Percentiles rank a stretch among this genome's conserved stretches.
Evolutionary conservation across 352 stramenopile species (phyloP).

Genomic region (Globisporangium radiosum): DNA sequence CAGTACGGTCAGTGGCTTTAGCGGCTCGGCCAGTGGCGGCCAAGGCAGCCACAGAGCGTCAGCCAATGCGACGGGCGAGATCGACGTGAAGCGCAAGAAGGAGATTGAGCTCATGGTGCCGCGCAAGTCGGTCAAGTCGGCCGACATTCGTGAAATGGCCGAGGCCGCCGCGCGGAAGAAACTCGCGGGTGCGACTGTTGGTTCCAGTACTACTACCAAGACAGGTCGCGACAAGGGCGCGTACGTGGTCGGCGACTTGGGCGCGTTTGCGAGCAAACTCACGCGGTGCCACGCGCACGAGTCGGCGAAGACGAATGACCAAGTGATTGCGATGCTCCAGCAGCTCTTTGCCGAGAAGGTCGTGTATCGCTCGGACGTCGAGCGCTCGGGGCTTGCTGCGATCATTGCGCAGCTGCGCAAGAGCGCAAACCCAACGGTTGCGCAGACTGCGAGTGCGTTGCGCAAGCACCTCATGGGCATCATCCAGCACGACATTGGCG

Average conservation of each 20-base stretch:
- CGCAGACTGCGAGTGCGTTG: constrained; percentile 61
- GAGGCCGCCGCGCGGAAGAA: constrained; percentile 66
- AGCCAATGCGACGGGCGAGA: constrained; percentile 20
- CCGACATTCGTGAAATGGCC: constrained; percentile 67
- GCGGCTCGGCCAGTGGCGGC: too few relatives aligned
- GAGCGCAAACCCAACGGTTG: constrained; percentile 60
- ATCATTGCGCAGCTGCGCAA: constrained; percentile 66
- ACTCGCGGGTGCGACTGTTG: constrained; percentile 7
- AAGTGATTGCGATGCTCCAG: constrained; percentile 66
- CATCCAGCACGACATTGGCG: constrained; percentile 37
- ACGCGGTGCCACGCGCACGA: constrained; percentile 51
- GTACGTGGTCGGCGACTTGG: constrained; percentile 62
- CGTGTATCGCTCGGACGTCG: constrained; percentile 64
- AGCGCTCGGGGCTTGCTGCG: constrained; percentile 57
- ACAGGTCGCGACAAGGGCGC: constrained; percentile 53
- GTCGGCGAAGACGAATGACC: constrained; percentile 71
- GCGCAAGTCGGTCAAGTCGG: constrained; percentile 69
- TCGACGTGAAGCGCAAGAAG: constrained; percentile 75
- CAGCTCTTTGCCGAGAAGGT: constrained; percentile 64
- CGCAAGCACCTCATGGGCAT: constrained; percentile 76
- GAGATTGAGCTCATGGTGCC: constrained; percentile 75
- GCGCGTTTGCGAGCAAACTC: constrained; percentile 54
- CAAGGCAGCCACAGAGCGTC: too few relatives aligned
- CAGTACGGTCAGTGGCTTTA: too few relatives aligned
- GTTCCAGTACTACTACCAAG: constrained; percentile 21